phyloP scores from a whole-genome alignment of 768 basidiomycete genomes.

The Clitopilus passeckerianus region DNA sequence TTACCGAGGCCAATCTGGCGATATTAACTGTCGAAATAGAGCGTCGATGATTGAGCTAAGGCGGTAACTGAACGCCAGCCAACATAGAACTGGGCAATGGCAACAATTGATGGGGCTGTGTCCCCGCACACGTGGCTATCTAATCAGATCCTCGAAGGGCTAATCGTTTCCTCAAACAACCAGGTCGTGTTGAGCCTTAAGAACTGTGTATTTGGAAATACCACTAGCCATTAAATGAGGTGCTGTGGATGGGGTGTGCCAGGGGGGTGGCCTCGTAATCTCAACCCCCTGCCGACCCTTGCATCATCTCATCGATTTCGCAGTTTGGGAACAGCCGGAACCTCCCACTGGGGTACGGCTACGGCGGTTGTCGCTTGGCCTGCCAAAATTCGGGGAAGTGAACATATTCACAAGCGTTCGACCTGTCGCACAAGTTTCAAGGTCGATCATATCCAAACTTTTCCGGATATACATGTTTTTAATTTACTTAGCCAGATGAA shows the following conservation, averaged over 20 bases:
- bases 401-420: not conserved
- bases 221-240: not conserved
- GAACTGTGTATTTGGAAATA: not conserved
- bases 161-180: not conserved
- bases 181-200: not conserved
- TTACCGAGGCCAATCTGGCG: not conserved
- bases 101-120: conserved; percentile 1
- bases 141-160: not conserved
- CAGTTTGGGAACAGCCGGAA: not conserved
- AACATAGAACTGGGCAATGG: conserved; percentile 1
- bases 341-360: not conserved
- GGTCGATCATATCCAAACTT: too few relatives aligned
- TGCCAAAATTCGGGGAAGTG: not conserved
- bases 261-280: not conserved
- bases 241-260: not conserved
- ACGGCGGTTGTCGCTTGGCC: not conserved
- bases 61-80: not conserved
- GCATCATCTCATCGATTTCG: not conserved
- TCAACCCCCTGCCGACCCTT: not conserved
- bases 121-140: not conserved
- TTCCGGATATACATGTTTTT: not conserved
- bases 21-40: not conserved
- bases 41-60: not conserved
- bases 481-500: not conserved
- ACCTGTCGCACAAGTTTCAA: not conserved